These are phyloP conservation scores for Acacia melanoxylon DNA, from an alignment of 306 rosid genomes.

Conservation along the genomic window DNA sequence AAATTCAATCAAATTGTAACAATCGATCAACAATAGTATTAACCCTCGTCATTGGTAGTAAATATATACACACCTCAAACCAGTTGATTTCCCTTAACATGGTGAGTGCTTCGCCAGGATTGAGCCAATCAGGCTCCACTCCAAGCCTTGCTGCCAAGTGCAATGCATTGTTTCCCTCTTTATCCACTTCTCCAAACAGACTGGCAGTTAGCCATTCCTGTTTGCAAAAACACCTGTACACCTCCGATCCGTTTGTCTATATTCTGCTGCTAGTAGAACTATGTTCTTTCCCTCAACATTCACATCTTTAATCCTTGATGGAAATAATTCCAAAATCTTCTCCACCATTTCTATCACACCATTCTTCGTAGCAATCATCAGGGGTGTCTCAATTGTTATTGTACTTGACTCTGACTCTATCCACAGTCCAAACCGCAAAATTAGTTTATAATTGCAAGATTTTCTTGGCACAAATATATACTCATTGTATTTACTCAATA, in stretches of 20 bases:
- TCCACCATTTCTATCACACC: neutral
- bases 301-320: neutral
- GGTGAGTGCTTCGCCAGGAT: neutral
- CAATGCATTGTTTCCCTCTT: neutral
- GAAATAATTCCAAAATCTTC: neutral
- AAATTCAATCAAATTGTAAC: no score
- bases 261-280: neutral
- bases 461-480: neutral
- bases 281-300: neutral
- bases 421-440: neutral
- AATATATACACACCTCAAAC: neutral
- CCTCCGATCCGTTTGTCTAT: neutral
- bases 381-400: neutral
- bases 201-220: neutral
- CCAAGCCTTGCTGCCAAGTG: neutral
- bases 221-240: neutral
- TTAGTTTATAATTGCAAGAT: neutral
- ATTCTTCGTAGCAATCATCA: neutral
- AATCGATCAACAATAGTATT: no score
- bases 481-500: no score
- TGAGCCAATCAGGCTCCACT: neutral
- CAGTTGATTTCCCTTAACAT: neutral
- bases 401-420: neutral
- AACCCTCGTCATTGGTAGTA: neutral
- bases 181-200: neutral